These are phyloP conservation scores for Castanea sativa DNA, from an alignment of 306 rosid species.

Conservation along the genomic window DNA sequence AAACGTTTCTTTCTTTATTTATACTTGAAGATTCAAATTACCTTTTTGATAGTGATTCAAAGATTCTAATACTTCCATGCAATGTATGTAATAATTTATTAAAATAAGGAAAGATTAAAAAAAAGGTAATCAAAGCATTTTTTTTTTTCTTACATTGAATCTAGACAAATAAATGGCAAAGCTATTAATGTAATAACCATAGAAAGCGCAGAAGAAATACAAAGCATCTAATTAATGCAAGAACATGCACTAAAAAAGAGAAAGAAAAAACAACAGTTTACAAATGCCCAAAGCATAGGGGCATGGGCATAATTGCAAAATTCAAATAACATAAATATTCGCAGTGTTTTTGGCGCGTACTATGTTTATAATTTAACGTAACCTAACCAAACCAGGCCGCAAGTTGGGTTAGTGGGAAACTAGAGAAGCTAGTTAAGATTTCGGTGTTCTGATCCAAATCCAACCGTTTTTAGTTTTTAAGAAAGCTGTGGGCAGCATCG, in stretches of 20 bases:
- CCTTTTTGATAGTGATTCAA: too few species aligned
- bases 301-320: slow-evolving; percentile 5
- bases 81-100: neutral
- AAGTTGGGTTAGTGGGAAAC: slow-evolving; percentile 37
- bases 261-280: neutral
- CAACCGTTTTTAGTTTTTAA: slow-evolving; percentile 32
- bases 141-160: neutral
- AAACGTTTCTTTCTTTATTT: too few species aligned
- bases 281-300: slow-evolving; percentile 3
- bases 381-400: slow-evolving; percentile 21
- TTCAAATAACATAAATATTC: neutral
- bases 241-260: slow-evolving; percentile 1
- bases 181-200: neutral
- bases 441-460: neutral
- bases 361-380: neutral
- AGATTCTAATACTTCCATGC: neutral
- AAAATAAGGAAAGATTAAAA: neutral
- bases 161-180: neutral
- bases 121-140: neutral
- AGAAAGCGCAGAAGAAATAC: neutral
- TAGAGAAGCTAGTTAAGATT: neutral
- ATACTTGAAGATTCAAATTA: too few species aligned
- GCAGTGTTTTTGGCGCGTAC: neutral
- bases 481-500: slow-evolving; percentile 49
- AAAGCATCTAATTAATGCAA: slow-evolving; percentile 14